These are phyloP conservation scores for Tetrahymena thermophila DNA, from an alignment of 73 alveolate genomes.

Conservation along the genomic window DNA sequence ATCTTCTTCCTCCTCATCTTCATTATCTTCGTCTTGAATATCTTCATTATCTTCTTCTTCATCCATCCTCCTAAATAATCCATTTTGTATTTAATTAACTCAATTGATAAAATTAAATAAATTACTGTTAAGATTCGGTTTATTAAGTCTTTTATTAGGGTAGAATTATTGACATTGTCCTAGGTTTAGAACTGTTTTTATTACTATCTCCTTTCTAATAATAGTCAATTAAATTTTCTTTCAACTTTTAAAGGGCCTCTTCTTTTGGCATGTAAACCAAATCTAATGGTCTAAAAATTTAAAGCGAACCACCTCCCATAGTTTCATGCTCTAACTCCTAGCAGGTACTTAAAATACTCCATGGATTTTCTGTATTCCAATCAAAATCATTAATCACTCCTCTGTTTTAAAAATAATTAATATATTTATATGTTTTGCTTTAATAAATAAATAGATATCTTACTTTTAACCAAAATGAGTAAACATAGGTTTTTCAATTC, in stretches of 20 bases:
- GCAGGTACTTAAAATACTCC: slow-evolving; percentile 41
- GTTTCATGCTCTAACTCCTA: slow-evolving; percentile 10
- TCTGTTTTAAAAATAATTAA: not conserved
- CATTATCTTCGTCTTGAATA: not conserved
- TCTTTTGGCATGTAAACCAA: slow-evolving; percentile 19
- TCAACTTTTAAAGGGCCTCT: slow-evolving; percentile 7
- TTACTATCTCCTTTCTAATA: not conserved
- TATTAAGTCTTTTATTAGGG: not conserved
- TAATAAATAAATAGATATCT: not conserved
- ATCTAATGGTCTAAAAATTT: slow-evolving; percentile 28
- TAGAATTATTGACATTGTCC: not conserved
- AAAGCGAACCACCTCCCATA: slow-evolving; percentile 36
- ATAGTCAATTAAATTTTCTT: not conserved
- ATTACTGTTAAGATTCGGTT: not conserved
- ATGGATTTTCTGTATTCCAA: slow-evolving; percentile 23
- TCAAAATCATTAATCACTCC: slow-evolving; percentile 42
- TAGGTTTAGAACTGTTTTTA: not conserved
- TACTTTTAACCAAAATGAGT: slow-evolving; percentile 39
- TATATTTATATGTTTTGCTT: not conserved
- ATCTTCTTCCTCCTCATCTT: not conserved
- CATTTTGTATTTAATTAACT: not conserved
- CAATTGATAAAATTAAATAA: too few relatives aligned
- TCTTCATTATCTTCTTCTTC: not conserved
- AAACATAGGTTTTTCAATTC: slow-evolving; percentile 11
- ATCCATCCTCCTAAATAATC: not conserved